A percentile compares a stretch with the other conserved stretches of the same genome.
These are phyloP conservation scores for Yamadazyma kanchanaburiensis DNA, from an alignment of 1,139 yeast genomes.

Conservation along the genomic window DNA sequence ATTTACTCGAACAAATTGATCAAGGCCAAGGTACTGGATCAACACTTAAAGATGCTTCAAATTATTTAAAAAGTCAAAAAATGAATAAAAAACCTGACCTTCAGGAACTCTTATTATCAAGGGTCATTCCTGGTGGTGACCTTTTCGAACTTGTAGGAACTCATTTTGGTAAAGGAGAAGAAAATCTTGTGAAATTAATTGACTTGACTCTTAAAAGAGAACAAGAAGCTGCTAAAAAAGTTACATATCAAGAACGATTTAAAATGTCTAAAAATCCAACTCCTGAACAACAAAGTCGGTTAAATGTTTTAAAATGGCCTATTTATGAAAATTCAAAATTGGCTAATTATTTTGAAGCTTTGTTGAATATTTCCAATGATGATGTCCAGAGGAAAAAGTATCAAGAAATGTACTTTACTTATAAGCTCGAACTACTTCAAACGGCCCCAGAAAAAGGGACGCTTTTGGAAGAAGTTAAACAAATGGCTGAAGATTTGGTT, in stretches of 20 bases:
- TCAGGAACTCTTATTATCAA: constrained; percentile 45
- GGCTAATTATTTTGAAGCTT: constrained; percentile 49
- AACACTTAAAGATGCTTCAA: constrained; percentile 43
- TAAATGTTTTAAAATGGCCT: constrained; percentile 48
- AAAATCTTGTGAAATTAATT: constrained; percentile 47
- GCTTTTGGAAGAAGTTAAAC: constrained; percentile 43
- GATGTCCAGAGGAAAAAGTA: constrained; percentile 55
- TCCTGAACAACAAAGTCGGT: constrained; percentile 25
- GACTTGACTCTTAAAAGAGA: constrained; percentile 44
- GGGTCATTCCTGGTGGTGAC: constrained; percentile 61
- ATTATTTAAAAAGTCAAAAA: constrained; percentile 37
- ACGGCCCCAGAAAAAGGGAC: constrained; percentile 35
- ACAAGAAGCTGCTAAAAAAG: constrained; percentile 24
- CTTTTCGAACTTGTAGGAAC: constrained; percentile 57
- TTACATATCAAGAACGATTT: constrained; percentile 34
- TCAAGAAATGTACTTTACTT: constrained; percentile 60
- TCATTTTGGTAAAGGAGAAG: constrained; percentile 46
- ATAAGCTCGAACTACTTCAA: constrained; percentile 52
- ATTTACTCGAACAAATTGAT: constrained; percentile 18
- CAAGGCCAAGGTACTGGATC: constrained; percentile 38
- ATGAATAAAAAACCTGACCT: constrained; percentile 27
- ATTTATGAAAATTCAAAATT: constrained; percentile 49
- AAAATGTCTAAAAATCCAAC: constrained; percentile 33
- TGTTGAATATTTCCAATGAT: constrained; percentile 61
- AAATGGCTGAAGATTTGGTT: constrained; percentile 71